These are phyloP conservation scores for Clonostachys byssicola DNA, from an alignment of 2,329 filamentous ascomycete genomes.

Conservation along the genomic window DNA sequence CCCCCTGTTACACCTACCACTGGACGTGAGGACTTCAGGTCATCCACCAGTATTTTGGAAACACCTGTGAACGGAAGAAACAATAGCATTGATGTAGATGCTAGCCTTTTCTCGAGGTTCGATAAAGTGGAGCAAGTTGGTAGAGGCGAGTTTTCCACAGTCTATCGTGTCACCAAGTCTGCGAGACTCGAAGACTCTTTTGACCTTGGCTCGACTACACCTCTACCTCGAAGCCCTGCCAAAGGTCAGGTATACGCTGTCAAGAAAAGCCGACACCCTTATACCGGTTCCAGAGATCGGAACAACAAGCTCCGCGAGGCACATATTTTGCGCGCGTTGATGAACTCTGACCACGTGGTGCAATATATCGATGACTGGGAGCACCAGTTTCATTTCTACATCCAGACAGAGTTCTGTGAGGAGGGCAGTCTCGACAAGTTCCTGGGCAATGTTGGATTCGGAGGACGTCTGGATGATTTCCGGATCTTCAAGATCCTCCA, in stretches of 20 bases:
- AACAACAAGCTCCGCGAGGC: slow-evolving; percentile 82
- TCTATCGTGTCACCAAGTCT: slow-evolving; percentile 68
- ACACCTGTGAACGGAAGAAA: slow-evolving; percentile 67
- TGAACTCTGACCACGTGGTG: slow-evolving; percentile 79
- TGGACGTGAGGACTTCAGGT: slow-evolving; percentile 37
- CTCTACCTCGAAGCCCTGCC: slow-evolving; percentile 47
- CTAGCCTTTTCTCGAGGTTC: slow-evolving; percentile 70
- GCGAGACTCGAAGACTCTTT: slow-evolving; percentile 21
- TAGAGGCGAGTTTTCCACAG: slow-evolving; percentile 88
- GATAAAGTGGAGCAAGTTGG: slow-evolving; percentile 77
- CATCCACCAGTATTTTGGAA: slow-evolving; percentile 53
- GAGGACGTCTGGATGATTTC: slow-evolving; percentile 90
- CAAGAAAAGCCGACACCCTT: slow-evolving; percentile 85
- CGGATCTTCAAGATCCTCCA: slow-evolving; percentile 97
- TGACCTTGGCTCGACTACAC: slow-evolving; percentile 32
- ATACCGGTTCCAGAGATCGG: slow-evolving; percentile 75
- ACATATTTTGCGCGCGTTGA: slow-evolving; percentile 69
- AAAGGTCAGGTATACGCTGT: slow-evolving; percentile 75
- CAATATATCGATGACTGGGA: slow-evolving; percentile 88
- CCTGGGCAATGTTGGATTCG: slow-evolving; percentile 74
- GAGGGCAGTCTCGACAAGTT: slow-evolving; percentile 89
- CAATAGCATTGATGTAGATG: slow-evolving; percentile 68
- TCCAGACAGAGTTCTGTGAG: slow-evolving; percentile 96
- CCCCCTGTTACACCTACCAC: slow-evolving; percentile 79
- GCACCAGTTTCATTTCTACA: slow-evolving; percentile 79